Evolutionary conservation across 2,329 filamentous ascomycete genomes (phyloP), one percentile per base, ranked within the genome.

Genomic region (Penicillium griseofulvum): DNA sequence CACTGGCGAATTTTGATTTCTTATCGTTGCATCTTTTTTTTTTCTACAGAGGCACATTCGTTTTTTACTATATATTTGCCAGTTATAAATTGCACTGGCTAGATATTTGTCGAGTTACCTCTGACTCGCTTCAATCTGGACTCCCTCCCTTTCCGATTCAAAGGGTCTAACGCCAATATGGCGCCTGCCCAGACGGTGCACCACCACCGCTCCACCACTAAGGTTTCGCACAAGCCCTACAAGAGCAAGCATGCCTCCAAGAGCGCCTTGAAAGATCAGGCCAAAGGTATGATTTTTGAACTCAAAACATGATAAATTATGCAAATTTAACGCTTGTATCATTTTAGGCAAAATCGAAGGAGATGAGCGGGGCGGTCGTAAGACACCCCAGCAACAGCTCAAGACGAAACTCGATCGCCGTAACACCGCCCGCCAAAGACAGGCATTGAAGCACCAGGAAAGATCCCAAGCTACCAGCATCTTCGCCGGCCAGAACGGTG

Each of bases 331-430:
- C 14, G 65, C 52, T 62, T 39, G 65, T 41, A 55, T 22, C 10
- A 24, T 43, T 55, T 36, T 59, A 94, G 90, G 92, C 71, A 94
- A 94, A 74, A 83, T 93, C 47, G 87, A 86, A 65, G 70, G 81
- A 52, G 78, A 84, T 67, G 89, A 96, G 70, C 85, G 82, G 66
- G 87, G 87, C 58, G 80, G 81, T 66, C 86, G 93, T 69, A 95
- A 90, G 75, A 96, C 93, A 16, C 90, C 90, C 52, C 91, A 96
- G 73, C 94, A 99, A 73, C 91, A 96, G 78, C 85, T 97, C 77
- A 93, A 97, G 90, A 96, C 91, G 56, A 99, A 97, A 77, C 84
- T 99, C 73, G 91, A 96, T 75, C 88, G 94, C 57, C 87, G 91
- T 66, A 97, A 99, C 75, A 91, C 96, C 79, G 90, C 91, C 65